A percentile compares a stretch with the other conserved stretches of the same genome.
These are phyloP conservation scores for Podosphaera fusca DNA, from an alignment of 2,329 filamentous ascomycete species.

Conservation along the genomic window DNA sequence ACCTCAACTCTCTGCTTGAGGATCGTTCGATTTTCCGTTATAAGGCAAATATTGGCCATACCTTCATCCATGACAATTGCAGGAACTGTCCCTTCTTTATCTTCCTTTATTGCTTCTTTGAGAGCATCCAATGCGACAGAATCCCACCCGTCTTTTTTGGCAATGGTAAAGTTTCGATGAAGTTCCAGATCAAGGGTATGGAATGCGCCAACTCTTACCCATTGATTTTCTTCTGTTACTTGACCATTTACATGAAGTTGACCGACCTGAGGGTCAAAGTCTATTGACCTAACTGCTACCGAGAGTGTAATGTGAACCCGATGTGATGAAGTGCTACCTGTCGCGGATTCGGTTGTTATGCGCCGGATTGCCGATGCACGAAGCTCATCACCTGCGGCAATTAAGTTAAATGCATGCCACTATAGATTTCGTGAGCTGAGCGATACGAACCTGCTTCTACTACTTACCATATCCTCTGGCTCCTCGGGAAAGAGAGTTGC, in stretches of 20 bases:
- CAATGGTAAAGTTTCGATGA: conserved; percentile 65
- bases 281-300: conserved; percentile 39
- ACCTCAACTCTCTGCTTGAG: conserved; percentile 47
- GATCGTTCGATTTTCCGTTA: conserved; percentile 59
- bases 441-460: neutral
- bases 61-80: conserved; percentile 90
- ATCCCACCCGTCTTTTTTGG: conserved; percentile 77
- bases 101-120: conserved; percentile 53
- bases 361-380: conserved; percentile 43
- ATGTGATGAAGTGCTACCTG: conserved; percentile 37
- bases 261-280: conserved; percentile 45
- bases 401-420: conserved; percentile 59
- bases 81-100: conserved; percentile 60
- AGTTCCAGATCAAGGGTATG: conserved; percentile 70
- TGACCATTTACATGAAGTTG: conserved; percentile 46
- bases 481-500: conserved; percentile 48
- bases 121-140: conserved; percentile 62
- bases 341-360: conserved; percentile 31
- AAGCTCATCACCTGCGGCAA: conserved; percentile 39
- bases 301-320: conserved; percentile 41
- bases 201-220: conserved; percentile 41
- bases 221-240: conserved; percentile 41
- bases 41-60: conserved; percentile 58
- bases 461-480: conserved; percentile 47
- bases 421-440: conserved; percentile 13